Conservation (phyloP, 768 basidiomycete genomes). For the Boletus subcaerulescens region DNA sequence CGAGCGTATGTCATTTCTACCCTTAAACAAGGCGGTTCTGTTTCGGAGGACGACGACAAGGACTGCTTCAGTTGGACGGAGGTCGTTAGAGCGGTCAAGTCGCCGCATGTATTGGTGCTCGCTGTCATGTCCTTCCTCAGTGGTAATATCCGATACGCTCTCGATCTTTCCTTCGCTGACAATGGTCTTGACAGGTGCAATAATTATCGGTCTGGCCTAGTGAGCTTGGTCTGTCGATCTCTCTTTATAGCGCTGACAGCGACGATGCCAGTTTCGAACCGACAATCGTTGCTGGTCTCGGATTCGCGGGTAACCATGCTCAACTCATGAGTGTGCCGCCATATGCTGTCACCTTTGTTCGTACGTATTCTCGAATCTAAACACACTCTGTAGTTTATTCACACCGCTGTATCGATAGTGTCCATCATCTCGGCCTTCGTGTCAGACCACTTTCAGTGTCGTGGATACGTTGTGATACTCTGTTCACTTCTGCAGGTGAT, state of each 20-base stretch:
- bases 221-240: conserved; percentile 12
- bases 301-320: conserved; percentile 49
- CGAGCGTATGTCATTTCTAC: conserved; percentile 40
- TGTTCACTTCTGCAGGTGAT: conserved; percentile 42
- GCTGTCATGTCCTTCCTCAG: conserved; percentile 50
- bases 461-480: conserved; percentile 47
- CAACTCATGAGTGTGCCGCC: conserved; percentile 60
- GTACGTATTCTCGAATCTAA: conserved; percentile 38
- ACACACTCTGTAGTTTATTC: not conserved
- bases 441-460: conserved; percentile 51
- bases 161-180: not conserved
- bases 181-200: conserved; percentile 11
- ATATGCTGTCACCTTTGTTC: not conserved
- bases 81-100: conserved; percentile 45
- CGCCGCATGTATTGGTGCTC: conserved; percentile 55
- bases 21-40: conserved; percentile 25
- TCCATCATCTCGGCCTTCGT: conserved; percentile 42
- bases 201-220: conserved; percentile 19
- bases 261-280: conserved; percentile 57
- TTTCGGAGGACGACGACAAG: conserved; percentile 39
- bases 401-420: conserved; percentile 22
- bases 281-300: conserved; percentile 57
- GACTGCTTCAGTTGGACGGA: conserved; percentile 59
- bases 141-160: conserved; percentile 30
- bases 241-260: conserved; percentile 33